Percentiles rank a stretch among this genome's conserved stretches.
Conservation (phyloP, 306 rosid genomes). For the Cicer judaicum region DNA sequence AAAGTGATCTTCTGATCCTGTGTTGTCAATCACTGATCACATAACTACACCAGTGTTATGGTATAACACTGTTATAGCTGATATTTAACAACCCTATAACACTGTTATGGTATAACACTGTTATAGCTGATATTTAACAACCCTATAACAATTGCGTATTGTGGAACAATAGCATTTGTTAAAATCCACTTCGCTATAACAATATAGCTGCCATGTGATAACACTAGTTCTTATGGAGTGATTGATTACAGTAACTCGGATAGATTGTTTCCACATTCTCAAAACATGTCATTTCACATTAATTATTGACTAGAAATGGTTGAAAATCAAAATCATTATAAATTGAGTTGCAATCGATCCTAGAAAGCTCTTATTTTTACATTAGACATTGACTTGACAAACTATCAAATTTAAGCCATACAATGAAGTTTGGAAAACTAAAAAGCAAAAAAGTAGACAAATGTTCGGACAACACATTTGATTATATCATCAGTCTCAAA, state of each 20-base stretch:
- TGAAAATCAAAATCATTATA: slow-evolving; percentile 5
- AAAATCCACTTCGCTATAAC: too few relatives aligned
- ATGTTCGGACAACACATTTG: slow-evolving; percentile 21
- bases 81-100: too few relatives aligned
- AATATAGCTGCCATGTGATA: too few relatives aligned
- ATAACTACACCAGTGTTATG: too few relatives aligned
- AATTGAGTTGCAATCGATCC: slow-evolving; percentile 20
- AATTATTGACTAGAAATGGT: background rate
- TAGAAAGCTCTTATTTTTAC: slow-evolving; percentile 45
- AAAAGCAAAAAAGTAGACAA: background rate
- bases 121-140: too few relatives aligned
- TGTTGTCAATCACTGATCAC: too few relatives aligned
- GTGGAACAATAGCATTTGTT: too few relatives aligned
- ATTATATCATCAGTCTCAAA: slow-evolving; percentile 22
- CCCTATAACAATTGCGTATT: too few relatives aligned
- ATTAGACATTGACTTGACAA: slow-evolving; percentile 41
- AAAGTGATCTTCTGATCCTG: too few relatives aligned
- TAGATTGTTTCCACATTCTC: background rate
- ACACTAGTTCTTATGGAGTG: background rate
- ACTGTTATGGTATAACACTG: too few relatives aligned
- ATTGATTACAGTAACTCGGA: background rate
- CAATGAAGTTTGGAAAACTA: slow-evolving; percentile 37
- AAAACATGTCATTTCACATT: background rate
- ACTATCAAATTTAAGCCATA: slow-evolving; percentile 40
- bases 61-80: too few relatives aligned